A percentile compares a stretch with the other conserved stretches of the same genome.
phyloP scores from a whole-genome alignment of 192 early-diverging fungal genomes.

The Linnemannia zychae region DNA sequence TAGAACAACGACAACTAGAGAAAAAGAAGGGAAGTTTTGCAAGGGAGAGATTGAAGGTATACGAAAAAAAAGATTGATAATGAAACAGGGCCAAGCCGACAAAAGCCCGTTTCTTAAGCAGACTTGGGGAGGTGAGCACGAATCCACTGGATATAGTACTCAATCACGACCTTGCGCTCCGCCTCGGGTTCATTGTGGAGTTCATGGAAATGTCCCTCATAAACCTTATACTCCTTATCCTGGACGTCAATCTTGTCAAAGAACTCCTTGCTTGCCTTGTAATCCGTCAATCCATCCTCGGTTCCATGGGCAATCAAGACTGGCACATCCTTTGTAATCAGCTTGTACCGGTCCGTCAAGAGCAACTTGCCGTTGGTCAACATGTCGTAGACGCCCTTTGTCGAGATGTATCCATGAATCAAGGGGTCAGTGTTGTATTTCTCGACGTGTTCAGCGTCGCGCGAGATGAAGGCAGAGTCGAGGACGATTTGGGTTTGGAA shows the following conservation, averaged over 20 bases:
- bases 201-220: constrained; percentile 33
- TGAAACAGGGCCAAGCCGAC: not conserved
- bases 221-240: constrained; percentile 58
- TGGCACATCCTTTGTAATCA: constrained; percentile 57
- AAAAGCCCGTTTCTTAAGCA: not conserved
- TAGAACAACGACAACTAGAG: not conserved
- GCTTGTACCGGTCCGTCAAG: constrained; percentile 40
- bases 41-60: not conserved
- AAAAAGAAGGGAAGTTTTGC: no score
- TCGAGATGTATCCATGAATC: constrained; percentile 63
- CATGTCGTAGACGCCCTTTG: constrained; percentile 63
- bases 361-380: constrained; percentile 63
- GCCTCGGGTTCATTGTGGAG: constrained; percentile 57
- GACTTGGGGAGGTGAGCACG: constrained; percentile 23
- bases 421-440: constrained; percentile 70
- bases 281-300: constrained; percentile 62
- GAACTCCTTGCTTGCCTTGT: constrained; percentile 43
- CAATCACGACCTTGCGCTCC: constrained; percentile 56
- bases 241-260: constrained; percentile 55
- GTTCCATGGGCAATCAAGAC: constrained; percentile 68
- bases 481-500: constrained; percentile 58
- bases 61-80: not conserved
- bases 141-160: constrained; percentile 59
- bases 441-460: constrained; percentile 57
- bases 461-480: constrained; percentile 58